A percentile compares a stretch with the other conserved stretches of the same genome.
phyloP scores from a whole-genome alignment of 1,139 yeast species.

The Kodamaea derodonti region DNA sequence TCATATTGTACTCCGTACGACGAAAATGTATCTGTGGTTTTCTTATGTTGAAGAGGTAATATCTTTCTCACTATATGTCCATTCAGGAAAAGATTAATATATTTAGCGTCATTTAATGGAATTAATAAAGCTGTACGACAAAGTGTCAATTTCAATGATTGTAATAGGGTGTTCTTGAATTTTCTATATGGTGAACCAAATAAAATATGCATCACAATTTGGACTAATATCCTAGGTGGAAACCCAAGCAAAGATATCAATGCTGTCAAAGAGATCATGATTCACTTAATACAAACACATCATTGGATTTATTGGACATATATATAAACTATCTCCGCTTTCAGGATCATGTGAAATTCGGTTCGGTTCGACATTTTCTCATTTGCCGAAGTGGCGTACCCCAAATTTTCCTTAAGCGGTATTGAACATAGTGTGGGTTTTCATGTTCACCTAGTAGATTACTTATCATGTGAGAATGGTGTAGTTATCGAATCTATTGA shows the following conservation, averaged over 20 bases:
- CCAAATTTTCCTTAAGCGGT: too few relatives aligned
- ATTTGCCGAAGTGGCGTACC: too few relatives aligned
- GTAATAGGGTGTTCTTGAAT: conserved; percentile 5
- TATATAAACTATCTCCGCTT: background rate
- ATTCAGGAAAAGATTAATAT: conserved; percentile 6
- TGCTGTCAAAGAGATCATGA: conserved; percentile 7
- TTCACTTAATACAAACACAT: too few relatives aligned
- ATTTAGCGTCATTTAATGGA: conserved; percentile 7
- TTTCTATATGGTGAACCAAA: conserved; percentile 9
- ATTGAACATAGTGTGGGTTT: too few relatives aligned
- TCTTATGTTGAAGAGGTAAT: conserved; percentile 4
- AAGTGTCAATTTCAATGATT: conserved; percentile 7
- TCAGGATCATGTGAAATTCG: background rate
- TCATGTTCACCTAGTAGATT: too few relatives aligned
- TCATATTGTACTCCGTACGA: conserved; percentile 34
- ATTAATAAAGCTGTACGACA: conserved; percentile 7
- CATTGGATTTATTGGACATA: too few relatives aligned
- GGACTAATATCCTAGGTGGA: conserved; percentile 6
- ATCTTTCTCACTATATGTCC: conserved; percentile 7
- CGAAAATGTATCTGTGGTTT: conserved; percentile 14
- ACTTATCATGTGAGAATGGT: too few relatives aligned
- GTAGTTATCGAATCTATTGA: too few relatives aligned
- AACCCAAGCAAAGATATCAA: conserved; percentile 5
- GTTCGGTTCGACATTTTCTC: too few relatives aligned
- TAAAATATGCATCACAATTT: conserved; percentile 6